Evolutionary conservation across 495 filamentous ascomycete species (phyloP), one percentile per base, ranked within the genome.

Genomic region (Niebla homalea): DNA sequence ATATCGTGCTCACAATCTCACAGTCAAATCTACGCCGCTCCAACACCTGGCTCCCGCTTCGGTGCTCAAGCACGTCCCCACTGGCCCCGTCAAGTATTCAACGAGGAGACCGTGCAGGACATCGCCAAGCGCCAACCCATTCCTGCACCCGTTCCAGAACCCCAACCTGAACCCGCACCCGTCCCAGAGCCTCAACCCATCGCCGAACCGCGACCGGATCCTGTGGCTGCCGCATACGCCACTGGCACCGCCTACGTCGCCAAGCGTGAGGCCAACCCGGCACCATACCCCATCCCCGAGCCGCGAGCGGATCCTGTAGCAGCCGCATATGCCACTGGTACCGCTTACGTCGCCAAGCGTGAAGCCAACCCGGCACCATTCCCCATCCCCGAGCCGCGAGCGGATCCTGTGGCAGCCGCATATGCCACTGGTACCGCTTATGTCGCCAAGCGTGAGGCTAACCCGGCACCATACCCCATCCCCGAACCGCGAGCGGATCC

Each of bases 81-180:
- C 29, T 56, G 52, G 38, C 54, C 54, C 29, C 50, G 54, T 16
- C 32, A 43, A 22, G 45, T 53, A 6, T 56, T 20, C 22, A 52
- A 52, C 36, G 25, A 36, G 6, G 41, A 44, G 0, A 47, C 44
- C 19, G 41, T 44, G 25, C 20, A 11, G 19, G 44, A 40, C 44
- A 16, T 25, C 47, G 45, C 15, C 23, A 48, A 44, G 18, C 45
- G 45, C 14, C 25, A 48, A n/a, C 25, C 45, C 45, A 26, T 25
- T 8, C 45, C 45, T 5, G 45, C 32, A 14, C 45, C 45, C 2
- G 12, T 26, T 0, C 43, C 43, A n/a, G 25, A 25, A 15, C 22
- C 45, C 5, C 23, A 36, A 15, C 45, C 45, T 18, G n/a, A 25
- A 18, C 7, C 45, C 22, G 6, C 32, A 14, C 43, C 43, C 3